Base-by-base conservation (phyloP, 805 yeast species). In the Middelhovenomyces tepae region DNA sequence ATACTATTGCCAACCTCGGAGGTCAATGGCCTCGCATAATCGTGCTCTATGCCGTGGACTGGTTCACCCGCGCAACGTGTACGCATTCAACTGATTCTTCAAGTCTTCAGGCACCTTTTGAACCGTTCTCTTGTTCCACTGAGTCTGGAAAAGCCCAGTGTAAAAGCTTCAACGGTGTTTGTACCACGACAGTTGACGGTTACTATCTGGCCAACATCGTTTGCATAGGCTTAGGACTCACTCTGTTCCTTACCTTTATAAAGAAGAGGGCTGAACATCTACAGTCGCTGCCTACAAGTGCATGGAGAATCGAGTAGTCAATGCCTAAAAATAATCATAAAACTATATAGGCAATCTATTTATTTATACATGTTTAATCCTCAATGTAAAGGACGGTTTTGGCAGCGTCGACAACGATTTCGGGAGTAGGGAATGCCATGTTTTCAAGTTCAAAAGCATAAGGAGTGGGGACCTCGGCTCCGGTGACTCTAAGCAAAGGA, bases 381-480 rank as follows among this genome's bases (percentile, higher is more conserved):
- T 57, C 60, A 19, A 62, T 32, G 52, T 64, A 63, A 30, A 61
- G 46, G 17, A 57, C 61, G 45, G 51, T 47, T 60, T 59, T 60
- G 40, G 59, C 59, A 25, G 65, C 96, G 72, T 86, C 80, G 56
- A 82, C 73, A 51, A 91, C 82, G 46, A 86, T 75, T 55, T 83
- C 89, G 36, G 83, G 71, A 60, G 87, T 95, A 63, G 99, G 99
- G 95, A 91, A 91, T 36, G 97, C 95, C 58, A 91, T 83, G 67
- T 82, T 93, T 75, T 91, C 99, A 59, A 91, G 74, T 67, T 80
- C 87, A 63, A 77, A 75, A 51, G 95, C 95, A 59, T 91, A 91
- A 46, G 99, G 99, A 49, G 98, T 91, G 63, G 99, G 99, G 20
- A 87, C 96, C 69, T 91, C 99, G 58, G 97, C 94, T 62, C 98